Percentiles rank a stretch among this genome's conserved stretches.
phyloP scores from a whole-genome alignment of 164 flowering plant genomes.

The Litsea cubeba region DNA sequence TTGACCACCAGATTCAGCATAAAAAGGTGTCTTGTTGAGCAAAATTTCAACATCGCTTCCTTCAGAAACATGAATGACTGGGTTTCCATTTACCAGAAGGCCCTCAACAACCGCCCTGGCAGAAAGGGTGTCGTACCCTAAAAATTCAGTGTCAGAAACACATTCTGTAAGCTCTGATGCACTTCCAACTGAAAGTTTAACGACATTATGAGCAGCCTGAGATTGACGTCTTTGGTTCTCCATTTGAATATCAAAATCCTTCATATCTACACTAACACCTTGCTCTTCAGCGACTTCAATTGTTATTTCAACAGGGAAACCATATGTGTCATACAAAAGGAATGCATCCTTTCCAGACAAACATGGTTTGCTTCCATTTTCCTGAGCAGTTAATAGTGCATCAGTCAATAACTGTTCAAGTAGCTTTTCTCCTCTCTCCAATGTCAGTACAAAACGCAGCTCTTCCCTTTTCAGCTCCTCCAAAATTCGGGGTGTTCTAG shows the following conservation, averaged over 20 bases:
- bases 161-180: slow-evolving; percentile 40
- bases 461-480: slow-evolving; percentile 92
- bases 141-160: slow-evolving; percentile 69
- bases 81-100: slow-evolving; percentile 69
- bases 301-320: slow-evolving; percentile 92
- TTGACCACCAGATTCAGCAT: slow-evolving; percentile 99
- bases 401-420: slow-evolving; percentile 69
- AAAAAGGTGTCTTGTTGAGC: slow-evolving; percentile 78
- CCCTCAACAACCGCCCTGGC: slow-evolving; percentile 62
- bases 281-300: slow-evolving; percentile 77
- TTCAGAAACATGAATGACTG: slow-evolving; percentile 54
- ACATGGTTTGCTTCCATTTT: slow-evolving; percentile 41
- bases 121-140: slow-evolving; percentile 80
- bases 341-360: slow-evolving; percentile 89
- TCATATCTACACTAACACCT: slow-evolving; percentile 72
- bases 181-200: slow-evolving; percentile 68
- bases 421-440: slow-evolving; percentile 91
- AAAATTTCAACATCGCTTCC: slow-evolving; percentile 85
- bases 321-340: slow-evolving; percentile 83
- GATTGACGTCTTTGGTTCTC: slow-evolving; percentile 84
- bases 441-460: slow-evolving; percentile 72
- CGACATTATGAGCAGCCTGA: slow-evolving; percentile 84
- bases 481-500: slow-evolving; percentile 48
- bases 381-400: slow-evolving; percentile 42
- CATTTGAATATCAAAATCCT: slow-evolving; percentile 74